Conservation (phyloP, 2,329 filamentous ascomycete species). For the Paracoccidioides brasiliensis region DNA sequence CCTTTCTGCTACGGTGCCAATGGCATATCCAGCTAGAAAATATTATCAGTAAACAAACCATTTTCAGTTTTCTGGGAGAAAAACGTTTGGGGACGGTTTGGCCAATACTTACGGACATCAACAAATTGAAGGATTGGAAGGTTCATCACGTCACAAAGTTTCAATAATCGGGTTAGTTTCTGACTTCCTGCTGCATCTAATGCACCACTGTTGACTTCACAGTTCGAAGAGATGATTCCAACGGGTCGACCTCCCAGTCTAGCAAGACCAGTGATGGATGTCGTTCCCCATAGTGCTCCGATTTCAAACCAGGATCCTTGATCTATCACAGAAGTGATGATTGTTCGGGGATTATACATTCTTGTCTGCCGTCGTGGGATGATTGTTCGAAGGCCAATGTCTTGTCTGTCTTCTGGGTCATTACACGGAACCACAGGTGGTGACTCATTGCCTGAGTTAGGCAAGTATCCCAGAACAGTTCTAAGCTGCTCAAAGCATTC, state of each 20-base stretch:
- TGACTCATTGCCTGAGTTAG: constrained; percentile 42
- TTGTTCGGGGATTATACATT: constrained; percentile 47
- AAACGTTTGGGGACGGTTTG: background rate
- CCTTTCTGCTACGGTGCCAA: constrained; percentile 50
- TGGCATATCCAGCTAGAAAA: constrained; percentile 42
- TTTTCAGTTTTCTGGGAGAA: background rate
- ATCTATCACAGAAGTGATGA: constrained; percentile 47
- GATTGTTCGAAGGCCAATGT: constrained; percentile 39
- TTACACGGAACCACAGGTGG: constrained; percentile 37
- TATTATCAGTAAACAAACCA: constrained; percentile 7
- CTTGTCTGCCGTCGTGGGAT: constrained; percentile 45
- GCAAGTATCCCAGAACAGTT: constrained; percentile 44
- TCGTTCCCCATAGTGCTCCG: constrained; percentile 48
- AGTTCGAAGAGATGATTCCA: constrained; percentile 48
- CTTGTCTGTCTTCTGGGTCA: constrained; percentile 40
- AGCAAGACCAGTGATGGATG: constrained; percentile 48
- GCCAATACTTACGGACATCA: constrained; percentile 37
- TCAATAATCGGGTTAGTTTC: constrained; percentile 47
- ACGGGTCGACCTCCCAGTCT: constrained; percentile 44
- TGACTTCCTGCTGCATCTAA: constrained; percentile 48
- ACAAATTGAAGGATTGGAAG: constrained; percentile 51
- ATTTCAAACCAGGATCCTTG: constrained; percentile 49
- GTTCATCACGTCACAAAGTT: constrained; percentile 54
- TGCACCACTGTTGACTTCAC: constrained; percentile 49
- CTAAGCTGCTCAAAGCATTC: constrained; percentile 50